Evolutionary conservation across 371 early-diverging fungal genomes (phyloP), one percentile per base, ranked within the genome.

Genomic region (Rhizopus microsporus): DNA sequence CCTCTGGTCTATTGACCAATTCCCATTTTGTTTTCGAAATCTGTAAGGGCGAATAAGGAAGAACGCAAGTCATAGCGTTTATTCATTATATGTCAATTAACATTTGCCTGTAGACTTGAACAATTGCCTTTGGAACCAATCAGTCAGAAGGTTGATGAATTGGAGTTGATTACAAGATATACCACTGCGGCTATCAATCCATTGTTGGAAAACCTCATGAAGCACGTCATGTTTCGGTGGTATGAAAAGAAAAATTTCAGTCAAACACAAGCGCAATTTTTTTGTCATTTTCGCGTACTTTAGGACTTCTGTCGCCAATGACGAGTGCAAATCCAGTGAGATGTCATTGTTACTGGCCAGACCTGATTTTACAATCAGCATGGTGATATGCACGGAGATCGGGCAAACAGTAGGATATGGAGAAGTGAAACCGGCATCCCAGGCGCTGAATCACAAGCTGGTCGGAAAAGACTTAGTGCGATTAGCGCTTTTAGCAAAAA

Each of bases 281-380:
- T 51, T 51, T 46, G 53, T 53, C 53, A 53, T 53, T 53, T 39
- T 44, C 56, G 40, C 40, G 49, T 56, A 56, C 56, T 48, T 48
- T 56, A 56, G 56, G 56, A 56, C 49, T 47, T 56, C 56, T 47
- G 49, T 56, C 49, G 49, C 38, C 48, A 48, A 56, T 56, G 49
- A 56, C 49, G 49, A 56, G 56, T 56, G 56, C 56, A 56, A 56
- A 56, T 48, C 56, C 56, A 56, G 56, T 48, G 49, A 56, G 56
- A 56, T 56, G 56, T 56, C 56, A 56, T 56, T 56, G 56, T 47
- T 56, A 56, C 56, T 56, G 48, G 49, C 40, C 48, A 47, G 56
- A 39, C 56, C 56, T 38, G 56, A 56, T 48, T 47, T 49, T 48
- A 48, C 56, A 56, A 48, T 56, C 49, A 56, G 49, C 56, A 56